Conservation (phyloP, 371 early-diverging fungal species). For the Mucor circinelloides region DNA sequence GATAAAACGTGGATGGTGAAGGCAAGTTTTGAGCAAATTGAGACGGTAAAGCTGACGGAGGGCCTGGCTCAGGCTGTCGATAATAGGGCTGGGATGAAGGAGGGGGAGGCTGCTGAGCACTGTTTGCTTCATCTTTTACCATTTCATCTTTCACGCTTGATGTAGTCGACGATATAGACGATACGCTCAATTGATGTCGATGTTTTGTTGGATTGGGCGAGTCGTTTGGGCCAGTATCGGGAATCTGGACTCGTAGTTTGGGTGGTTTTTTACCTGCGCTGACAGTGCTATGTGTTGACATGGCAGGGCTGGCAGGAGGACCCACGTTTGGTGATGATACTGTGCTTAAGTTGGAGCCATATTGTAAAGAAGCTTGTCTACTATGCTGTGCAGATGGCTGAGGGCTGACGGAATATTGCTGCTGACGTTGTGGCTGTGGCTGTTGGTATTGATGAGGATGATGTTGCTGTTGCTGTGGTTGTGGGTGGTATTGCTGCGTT, state of each 20-base stretch:
- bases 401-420: conserved; percentile 17
- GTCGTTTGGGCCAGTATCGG: conserved; percentile 26
- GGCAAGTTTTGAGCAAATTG: conserved; percentile 80
- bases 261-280: conserved; percentile 42
- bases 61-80: conserved; percentile 21
- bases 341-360: conserved; percentile 5
- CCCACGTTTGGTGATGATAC: conserved; percentile 21
- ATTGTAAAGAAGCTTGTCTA: conserved; percentile 22
- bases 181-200: conserved; percentile 26
- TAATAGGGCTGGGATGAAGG: conserved; percentile 15
- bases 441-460: conserved; percentile 17
- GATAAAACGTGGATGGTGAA: conserved; percentile 78
- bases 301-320: conserved; percentile 28
- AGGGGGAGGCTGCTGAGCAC: neutral
- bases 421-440: conserved; percentile 7
- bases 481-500: conserved; percentile 9
- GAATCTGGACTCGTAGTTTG: conserved; percentile 57
- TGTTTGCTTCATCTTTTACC: conserved; percentile 3
- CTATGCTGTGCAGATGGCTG: conserved; percentile 20
- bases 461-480: conserved; percentile 1
- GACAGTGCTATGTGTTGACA: conserved; percentile 28
- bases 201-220: conserved; percentile 6
- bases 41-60: conserved; percentile 65
- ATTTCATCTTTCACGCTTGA: conserved; percentile 14
- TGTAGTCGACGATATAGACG: conserved; percentile 25